A percentile compares a stretch with the other conserved stretches of the same genome.
Conservation (phyloP, 2,329 filamentous ascomycete species). For the Colletotrichum liaoningense region DNA sequence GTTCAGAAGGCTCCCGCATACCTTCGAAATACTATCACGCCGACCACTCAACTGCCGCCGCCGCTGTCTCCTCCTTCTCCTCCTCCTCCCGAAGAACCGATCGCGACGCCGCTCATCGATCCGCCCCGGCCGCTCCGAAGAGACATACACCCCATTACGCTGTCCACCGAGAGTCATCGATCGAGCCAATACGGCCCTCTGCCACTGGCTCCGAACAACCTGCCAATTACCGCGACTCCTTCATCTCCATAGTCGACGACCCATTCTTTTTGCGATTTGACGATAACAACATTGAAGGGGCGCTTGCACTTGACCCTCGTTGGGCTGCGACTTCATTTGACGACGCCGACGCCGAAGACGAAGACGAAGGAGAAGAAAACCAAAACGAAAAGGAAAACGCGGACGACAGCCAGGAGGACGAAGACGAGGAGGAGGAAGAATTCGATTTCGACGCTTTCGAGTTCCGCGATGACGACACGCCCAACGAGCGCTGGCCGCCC, state of each 20-base stretch:
- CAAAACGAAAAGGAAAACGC: constrained; percentile 31
- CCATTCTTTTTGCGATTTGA: constrained; percentile 64
- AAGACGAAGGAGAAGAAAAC: constrained; percentile 35
- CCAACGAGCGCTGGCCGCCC: constrained; percentile 54
- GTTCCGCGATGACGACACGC: constrained; percentile 52
- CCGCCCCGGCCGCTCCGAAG: constrained; percentile 35
- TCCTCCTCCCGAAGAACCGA: constrained; percentile 33
- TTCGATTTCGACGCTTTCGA: constrained; percentile 29
- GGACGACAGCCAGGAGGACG: constrained; percentile 41
- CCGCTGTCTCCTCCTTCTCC: constrained; percentile 8
- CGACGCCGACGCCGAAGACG: constrained; percentile 37
- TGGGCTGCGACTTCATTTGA: constrained; percentile 38
- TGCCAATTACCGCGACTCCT: constrained; percentile 56
- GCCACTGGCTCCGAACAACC: constrained; percentile 39
- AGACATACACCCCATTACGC: constrained; percentile 35
- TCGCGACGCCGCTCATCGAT: constrained; percentile 36
- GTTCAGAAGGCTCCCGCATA: constrained; percentile 36
- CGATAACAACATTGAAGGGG: constrained; percentile 46
- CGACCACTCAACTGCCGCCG: constrained; percentile 8
- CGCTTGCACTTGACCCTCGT: constrained; percentile 40
- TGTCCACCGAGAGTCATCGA: constrained; percentile 34
- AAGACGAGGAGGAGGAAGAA: constrained; percentile 7
- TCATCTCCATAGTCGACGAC: constrained; percentile 66
- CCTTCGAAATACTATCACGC: constrained; percentile 29
- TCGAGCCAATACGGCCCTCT: constrained; percentile 38